Percentiles rank a stretch among this genome's conserved stretches.
These are phyloP conservation scores for Aspergillus mulundensis DNA, from an alignment of 495 filamentous ascomycete genomes.

Conservation along the genomic window DNA sequence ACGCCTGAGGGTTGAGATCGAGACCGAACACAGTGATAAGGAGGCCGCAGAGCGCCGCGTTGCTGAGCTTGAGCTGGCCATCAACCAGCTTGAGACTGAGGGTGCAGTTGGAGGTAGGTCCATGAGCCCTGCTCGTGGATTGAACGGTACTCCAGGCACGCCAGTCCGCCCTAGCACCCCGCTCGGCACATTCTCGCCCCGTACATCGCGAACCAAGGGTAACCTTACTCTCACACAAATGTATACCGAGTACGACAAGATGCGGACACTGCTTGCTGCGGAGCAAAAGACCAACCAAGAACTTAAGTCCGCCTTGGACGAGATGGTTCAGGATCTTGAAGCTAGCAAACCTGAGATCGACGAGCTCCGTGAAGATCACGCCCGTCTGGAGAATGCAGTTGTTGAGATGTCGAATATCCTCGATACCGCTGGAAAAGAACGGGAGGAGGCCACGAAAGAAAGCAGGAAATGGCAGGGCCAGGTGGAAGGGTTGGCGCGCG, in stretches of 20 bases:
- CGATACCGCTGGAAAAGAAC: conserved; percentile 51
- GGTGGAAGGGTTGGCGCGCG: conserved; percentile 63
- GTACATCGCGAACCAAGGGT: conserved; percentile 51
- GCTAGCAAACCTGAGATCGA: conserved; percentile 57
- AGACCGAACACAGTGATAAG: conserved; percentile 72
- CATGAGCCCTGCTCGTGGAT: conserved; percentile 49
- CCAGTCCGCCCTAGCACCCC: conserved; percentile 49
- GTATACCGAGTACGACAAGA: conserved; percentile 60
- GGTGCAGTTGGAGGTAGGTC: conserved; percentile 28
- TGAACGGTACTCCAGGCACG: conserved; percentile 48
- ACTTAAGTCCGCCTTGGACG: conserved; percentile 70
- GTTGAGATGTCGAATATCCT: conserved; percentile 72
- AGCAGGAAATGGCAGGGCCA: conserved; percentile 70
- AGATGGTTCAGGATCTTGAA: conserved; percentile 65
- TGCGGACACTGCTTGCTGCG: conserved; percentile 54
- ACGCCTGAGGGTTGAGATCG: conserved; percentile 69
- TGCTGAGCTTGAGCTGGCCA: conserved; percentile 67
- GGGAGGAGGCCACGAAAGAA: conserved; percentile 54
- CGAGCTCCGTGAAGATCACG: conserved; percentile 53
- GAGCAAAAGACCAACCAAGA: conserved; percentile 69
- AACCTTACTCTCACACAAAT: conserved; percentile 63
- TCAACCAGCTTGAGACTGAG: conserved; percentile 63
- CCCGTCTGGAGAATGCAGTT: conserved; percentile 58
- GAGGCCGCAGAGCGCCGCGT: conserved; percentile 64
- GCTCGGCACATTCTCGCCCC: conserved; percentile 52